These are phyloP conservation scores for Grosmannia huntii DNA, from an alignment of 2,329 filamentous ascomycete species.

Conservation along the genomic window DNA sequence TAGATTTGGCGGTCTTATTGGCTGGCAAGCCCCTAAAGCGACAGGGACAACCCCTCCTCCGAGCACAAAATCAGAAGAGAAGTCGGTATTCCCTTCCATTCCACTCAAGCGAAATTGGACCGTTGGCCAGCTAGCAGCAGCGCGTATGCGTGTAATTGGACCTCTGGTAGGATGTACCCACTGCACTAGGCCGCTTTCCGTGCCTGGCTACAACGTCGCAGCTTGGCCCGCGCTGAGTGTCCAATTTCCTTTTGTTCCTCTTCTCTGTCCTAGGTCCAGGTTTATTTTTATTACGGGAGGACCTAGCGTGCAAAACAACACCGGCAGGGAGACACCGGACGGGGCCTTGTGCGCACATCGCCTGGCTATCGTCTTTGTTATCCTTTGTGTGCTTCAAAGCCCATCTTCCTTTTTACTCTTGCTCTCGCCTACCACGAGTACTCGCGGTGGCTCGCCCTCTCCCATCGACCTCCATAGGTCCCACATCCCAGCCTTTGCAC, in stretches of 20 bases:
- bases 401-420: conserved; percentile 26
- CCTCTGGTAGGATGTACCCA: not conserved
- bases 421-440: not conserved
- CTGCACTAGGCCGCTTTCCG: not conserved
- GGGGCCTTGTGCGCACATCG: conserved; percentile 9
- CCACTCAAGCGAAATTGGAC: not conserved
- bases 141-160: not conserved
- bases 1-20: not conserved
- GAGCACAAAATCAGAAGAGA: not conserved
- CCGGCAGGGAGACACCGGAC: not conserved
- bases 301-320: not conserved
- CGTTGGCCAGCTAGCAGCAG: not conserved
- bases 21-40: not conserved
- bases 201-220: conserved; percentile 4
- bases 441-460: not conserved
- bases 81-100: not conserved
- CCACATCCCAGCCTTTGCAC: not conserved
- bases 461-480: not conserved
- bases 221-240: conserved; percentile 2
- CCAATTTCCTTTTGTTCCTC: conserved; percentile 8
- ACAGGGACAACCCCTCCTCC: not conserved
- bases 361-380: not conserved
- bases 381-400: not conserved
- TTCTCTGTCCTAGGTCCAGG: not conserved
- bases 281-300: conserved; percentile 2